phyloP scores from a whole-genome alignment of 768 basidiomycete genomes.

The Leccinellum luteum region DNA sequence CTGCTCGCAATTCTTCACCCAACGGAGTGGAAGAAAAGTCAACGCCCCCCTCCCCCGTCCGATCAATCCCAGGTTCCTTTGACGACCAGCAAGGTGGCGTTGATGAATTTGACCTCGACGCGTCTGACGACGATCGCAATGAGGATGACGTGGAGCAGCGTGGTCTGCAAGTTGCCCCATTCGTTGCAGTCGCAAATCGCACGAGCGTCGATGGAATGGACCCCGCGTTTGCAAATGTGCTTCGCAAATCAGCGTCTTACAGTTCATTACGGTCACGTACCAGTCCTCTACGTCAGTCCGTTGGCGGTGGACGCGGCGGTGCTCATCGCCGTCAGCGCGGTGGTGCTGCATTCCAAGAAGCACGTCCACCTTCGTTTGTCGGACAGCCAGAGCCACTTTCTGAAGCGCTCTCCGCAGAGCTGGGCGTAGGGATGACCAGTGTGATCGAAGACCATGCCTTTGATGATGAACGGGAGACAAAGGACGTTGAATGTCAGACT shows the following conservation, averaged over 20 bases:
- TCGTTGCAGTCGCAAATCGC: slow-evolving; percentile 53
- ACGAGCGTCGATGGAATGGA: slow-evolving; percentile 86
- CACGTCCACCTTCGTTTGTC: slow-evolving; percentile 67
- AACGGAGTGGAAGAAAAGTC: slow-evolving; percentile 30
- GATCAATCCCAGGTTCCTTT: slow-evolving; percentile 35
- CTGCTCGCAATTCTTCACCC: slow-evolving; percentile 50
- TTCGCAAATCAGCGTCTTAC: slow-evolving; percentile 51
- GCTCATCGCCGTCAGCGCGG: slow-evolving; percentile 56
- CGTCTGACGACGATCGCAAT: slow-evolving; percentile 21
- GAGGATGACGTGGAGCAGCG: slow-evolving; percentile 29
- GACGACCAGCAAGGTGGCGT: slow-evolving; percentile 11
- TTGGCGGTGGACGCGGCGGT: slow-evolving; percentile 49
- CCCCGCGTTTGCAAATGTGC: slow-evolving; percentile 76
- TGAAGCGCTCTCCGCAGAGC: slow-evolving; percentile 67
- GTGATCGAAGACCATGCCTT: slow-evolving; percentile 39
- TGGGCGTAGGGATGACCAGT: slow-evolving; percentile 49
- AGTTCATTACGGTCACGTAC: slow-evolving; percentile 43
- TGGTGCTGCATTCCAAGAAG: slow-evolving; percentile 67
- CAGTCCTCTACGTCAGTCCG: slow-evolving; percentile 62
- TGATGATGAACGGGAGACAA: slow-evolving; percentile 47
- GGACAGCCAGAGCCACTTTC: slow-evolving; percentile 71
- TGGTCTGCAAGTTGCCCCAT: slow-evolving; percentile 34
- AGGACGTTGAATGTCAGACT: slow-evolving; percentile 67
- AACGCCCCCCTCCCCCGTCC: slow-evolving; percentile 31
- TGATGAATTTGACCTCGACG: slow-evolving; percentile 24